Percentiles rank a stretch among this genome's conserved stretches.
Conservation (phyloP, 441 rosid species). For the Bocquillonia castaneifolia region DNA sequence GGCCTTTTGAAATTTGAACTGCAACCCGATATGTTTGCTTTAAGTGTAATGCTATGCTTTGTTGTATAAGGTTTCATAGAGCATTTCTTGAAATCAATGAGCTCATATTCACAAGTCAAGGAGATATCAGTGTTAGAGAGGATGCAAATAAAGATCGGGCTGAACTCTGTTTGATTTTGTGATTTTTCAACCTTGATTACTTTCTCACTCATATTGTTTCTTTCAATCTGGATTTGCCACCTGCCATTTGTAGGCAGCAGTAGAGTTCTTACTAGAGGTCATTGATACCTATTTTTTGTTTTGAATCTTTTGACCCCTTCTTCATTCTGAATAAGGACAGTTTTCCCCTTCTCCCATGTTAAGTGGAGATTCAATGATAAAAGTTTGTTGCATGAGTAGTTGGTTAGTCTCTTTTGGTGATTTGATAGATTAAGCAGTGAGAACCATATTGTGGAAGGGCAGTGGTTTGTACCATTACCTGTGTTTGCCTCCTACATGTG, state of each 20-base stretch:
- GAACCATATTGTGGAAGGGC: not conserved
- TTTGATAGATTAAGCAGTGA: not conserved
- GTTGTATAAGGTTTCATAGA: not conserved
- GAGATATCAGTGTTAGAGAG: not conserved
- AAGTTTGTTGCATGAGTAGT: not conserved
- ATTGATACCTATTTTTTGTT: not conserved
- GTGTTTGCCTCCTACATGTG: not conserved
- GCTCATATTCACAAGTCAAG: not conserved
- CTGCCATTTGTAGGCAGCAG: not conserved
- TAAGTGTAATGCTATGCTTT: not conserved
- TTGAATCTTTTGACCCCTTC: not conserved
- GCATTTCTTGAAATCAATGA: too few relatives aligned
- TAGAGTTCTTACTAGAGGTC: not conserved
- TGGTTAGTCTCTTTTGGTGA: not conserved
- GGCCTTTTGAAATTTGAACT: not conserved
- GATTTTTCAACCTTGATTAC: not conserved
- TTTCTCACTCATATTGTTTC: not conserved
- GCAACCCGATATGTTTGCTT: not conserved
- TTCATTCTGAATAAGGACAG: not conserved
- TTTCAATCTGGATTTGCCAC: not conserved
- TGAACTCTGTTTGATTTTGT: not conserved
- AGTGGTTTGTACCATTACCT: not conserved
- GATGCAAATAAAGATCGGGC: not conserved
- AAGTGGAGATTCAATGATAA: not conserved
- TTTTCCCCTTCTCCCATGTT: not conserved